Evolutionary conservation across 116 monocot species (phyloP).

Genomic region (Cymodocea nodosa): DNA sequence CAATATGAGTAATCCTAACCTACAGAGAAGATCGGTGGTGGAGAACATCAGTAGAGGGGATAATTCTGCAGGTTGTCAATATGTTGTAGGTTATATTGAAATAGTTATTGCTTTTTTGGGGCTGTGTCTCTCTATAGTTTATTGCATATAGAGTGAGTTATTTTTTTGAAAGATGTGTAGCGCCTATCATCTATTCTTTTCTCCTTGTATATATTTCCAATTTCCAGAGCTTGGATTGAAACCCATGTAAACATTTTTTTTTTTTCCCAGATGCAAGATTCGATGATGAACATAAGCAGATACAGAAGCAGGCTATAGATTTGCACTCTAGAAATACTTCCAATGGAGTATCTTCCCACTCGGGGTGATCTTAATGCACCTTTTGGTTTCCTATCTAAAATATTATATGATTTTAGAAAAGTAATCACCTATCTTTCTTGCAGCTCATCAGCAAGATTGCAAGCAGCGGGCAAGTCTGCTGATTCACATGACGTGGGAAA

Average conservation of each 20-base stretch:
- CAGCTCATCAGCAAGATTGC: conserved; percentile 7
- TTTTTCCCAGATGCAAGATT: neutral
- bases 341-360: neutral
- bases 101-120: no score
- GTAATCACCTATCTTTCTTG: neutral
- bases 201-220: neutral
- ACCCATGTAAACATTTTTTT: neutral
- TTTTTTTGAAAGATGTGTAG: no score
- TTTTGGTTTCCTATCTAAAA: neutral
- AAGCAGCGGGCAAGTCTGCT: neutral
- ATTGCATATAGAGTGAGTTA: no score
- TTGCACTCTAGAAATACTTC: neutral
- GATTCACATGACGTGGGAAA: neutral
- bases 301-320: neutral
- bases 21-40: no score
- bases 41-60: no score
- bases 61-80: no score
- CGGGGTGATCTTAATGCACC: neutral
- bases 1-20: no score
- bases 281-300: neutral
- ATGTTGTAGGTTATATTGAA: no score
- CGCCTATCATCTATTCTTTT: no score
- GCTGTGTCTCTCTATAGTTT: no score
- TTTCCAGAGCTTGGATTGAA: neutral
- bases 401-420: neutral